Evolutionary conservation across 1,284 basidiomycete species (phyloP), one percentile per base, ranked within the genome.

Genomic region (Ustanciosporium gigantosporum): DNA sequence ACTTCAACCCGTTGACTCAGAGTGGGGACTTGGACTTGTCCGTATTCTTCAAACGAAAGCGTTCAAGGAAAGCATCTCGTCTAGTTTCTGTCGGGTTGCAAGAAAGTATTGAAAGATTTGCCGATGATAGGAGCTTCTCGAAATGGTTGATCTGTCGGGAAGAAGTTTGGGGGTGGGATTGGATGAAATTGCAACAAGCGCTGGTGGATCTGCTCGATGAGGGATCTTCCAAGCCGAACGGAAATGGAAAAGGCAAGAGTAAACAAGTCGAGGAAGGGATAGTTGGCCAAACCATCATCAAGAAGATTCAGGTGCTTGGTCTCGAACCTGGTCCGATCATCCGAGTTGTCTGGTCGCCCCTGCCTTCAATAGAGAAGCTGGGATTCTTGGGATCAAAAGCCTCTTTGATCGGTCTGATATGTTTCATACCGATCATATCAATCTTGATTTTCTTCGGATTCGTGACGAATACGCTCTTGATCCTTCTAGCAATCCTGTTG

Each of bases 401-500:
- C 3, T 24, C 51, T 1, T 14, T 55, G 4, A 17, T 51, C 20
- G 16, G 15, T 19, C 21, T 56, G 11, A 13, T 22, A 2, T 2
- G 27, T 5, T 3, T 41, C 13, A 29, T 19, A 8, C 32, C 32
- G 32, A 8, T 35, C 11, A 9, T 21, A 22, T 9, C 21, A 9
- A 6, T 23, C 20, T 21, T 22, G 9, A 11, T 23, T 16, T 9
- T 9, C 20, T 9, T 23, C 36, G 7, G 36, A 8, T 9, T 23
- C 20, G 36, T 24, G 23, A 24, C 7, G 7, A 5, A 15, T 27
- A 8, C 7, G 20, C 37, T 37, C 7, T 11, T 17, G n/a, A 17
- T 25, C 2, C 14, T 49, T 17, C 39, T 52, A 3, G 48, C 64
- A 57, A 53, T 68, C 31, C 37, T 81, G 80, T 79, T 78, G 88